Percentiles rank a stretch among this genome's conserved stretches.
Evolutionary conservation across 441 rosid genomes (phyloP).

Genomic region (Erysimum cheiri): DNA sequence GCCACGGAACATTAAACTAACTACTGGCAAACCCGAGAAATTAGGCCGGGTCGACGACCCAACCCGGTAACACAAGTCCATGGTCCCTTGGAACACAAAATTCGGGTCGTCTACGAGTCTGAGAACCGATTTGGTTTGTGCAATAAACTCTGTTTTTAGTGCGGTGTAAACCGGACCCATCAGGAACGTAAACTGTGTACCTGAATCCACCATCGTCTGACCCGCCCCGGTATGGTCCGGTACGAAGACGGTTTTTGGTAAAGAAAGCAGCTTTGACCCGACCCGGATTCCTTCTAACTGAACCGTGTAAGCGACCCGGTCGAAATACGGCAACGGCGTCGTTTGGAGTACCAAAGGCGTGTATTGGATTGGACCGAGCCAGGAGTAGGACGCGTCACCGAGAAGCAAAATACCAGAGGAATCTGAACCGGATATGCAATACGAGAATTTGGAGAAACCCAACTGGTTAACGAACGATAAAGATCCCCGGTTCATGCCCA

Average conservation of each 20-base stretch:
- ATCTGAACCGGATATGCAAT: slow-evolving; percentile 66
- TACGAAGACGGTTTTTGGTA: slow-evolving; percentile 52
- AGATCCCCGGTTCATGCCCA: slow-evolving; percentile 76
- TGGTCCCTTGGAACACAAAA: slow-evolving; percentile 79
- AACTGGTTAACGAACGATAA: slow-evolving; percentile 64
- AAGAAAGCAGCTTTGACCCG: slow-evolving; percentile 43
- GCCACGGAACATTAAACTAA: slow-evolving; percentile 64
- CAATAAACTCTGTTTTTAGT: slow-evolving; percentile 55
- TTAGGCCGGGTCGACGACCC: slow-evolving; percentile 35
- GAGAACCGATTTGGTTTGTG: slow-evolving; percentile 56
- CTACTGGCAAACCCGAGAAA: slow-evolving; percentile 52
- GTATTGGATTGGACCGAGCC: slow-evolving; percentile 58
- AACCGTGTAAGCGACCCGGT: slow-evolving; percentile 65
- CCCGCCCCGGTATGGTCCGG: slow-evolving; percentile 78
- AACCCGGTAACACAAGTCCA: slow-evolving; percentile 73
- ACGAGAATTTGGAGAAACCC: slow-evolving; percentile 64
- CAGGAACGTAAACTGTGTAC: slow-evolving; percentile 65
- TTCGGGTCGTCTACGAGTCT: slow-evolving; percentile 55
- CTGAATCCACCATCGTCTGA: slow-evolving; percentile 77
- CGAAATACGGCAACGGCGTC: slow-evolving; percentile 61
- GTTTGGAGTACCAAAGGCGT: slow-evolving; percentile 54
- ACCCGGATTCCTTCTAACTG: slow-evolving; percentile 64
- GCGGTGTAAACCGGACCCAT: slow-evolving; percentile 60
- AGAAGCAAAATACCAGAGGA: slow-evolving; percentile 59
- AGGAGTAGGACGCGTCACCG: slow-evolving; percentile 49